Base-by-base conservation (phyloP, 805 yeast species). In the Barnettozyma vustinii region DNA sequence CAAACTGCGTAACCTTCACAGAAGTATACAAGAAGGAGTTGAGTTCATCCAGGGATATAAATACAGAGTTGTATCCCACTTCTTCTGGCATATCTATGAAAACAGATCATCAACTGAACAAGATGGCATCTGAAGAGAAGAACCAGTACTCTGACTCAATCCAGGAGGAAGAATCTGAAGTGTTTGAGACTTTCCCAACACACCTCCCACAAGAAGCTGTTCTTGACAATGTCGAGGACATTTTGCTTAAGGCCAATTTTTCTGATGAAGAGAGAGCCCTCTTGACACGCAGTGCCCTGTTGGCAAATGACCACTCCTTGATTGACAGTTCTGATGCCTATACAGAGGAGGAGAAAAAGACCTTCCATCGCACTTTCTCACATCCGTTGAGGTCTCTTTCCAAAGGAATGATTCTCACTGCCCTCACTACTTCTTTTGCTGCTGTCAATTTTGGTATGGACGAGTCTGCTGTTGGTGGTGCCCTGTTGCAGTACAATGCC, bases 401-500 rank as follows among this genome's bases (percentile, higher is more conserved):
- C 59, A 57, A 70, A 64, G 74, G 77, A 19, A 75, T 79, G 63
- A 75, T 81, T 9, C 66, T 81, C 58, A 80, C 84, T 42, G 82
- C 87, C 3, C 69, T 82, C 71, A 81, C 86, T n/a, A 57, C 65
- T 9, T 61, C 65, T 1, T 55, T 59, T 44, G 79, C 80, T 16
- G 84, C 86, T 4, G 81, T 84, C 5, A 85, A 82, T 44, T 79
- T 75, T 60, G 89, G 89, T 46, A 81, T 81, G 86, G 89, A 83
- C 62, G 86, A 83, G 61, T 76, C 87, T 7, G 87, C 81, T 9
- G 69, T 80, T 50, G 81, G 83, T 53, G 89, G 88, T 35, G 88
- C 88, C 20, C 78, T 76, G 43, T 61, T 81, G 21, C 77, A 74
- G 53, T 80, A 72, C 56, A 78, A 80, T 9, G 52, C 56, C 18